These are phyloP conservation scores for Exophiala bonariae DNA, from an alignment of 2,329 filamentous ascomycete genomes.

Conservation along the genomic window DNA sequence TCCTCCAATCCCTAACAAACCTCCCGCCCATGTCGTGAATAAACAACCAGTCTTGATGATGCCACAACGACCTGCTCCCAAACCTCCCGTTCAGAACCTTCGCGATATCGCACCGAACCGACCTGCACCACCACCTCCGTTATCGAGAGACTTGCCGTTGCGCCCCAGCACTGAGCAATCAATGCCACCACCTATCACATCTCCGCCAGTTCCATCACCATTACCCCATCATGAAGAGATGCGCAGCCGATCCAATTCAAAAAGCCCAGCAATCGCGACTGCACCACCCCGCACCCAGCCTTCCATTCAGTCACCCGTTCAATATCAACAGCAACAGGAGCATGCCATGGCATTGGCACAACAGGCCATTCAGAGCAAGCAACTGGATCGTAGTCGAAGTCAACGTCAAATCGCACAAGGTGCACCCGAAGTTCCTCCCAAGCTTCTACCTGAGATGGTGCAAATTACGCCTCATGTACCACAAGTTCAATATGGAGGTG, in stretches of 20 bases:
- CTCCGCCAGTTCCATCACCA: conserved; percentile 41
- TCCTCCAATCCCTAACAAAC: conserved; percentile 73
- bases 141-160: conserved; percentile 16
- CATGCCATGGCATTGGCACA: conserved; percentile 79
- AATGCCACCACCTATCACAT: conserved; percentile 3
- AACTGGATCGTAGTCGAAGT: conserved; percentile 72
- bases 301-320: conserved; percentile 39
- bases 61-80: conserved; percentile 81
- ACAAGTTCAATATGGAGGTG: conserved; percentile 42
- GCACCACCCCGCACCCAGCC: conserved; percentile 18
- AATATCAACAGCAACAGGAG: conserved; percentile 72
- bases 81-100: conserved; percentile 63
- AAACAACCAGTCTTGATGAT: conserved; percentile 56
- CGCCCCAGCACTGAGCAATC: conserved; percentile 13
- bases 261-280: conserved; percentile 2
- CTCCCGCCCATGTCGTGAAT: conserved; percentile 36
- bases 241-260: conserved; percentile 68
- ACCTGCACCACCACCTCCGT: conserved; percentile 36
- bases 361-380: conserved; percentile 68
- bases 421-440: conserved; percentile 47
- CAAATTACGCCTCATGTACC: conserved; percentile 29
- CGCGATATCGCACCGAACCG: conserved; percentile 41
- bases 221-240: conserved; percentile 64
- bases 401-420: conserved; percentile 62
- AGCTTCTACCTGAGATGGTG: conserved; percentile 20